These are phyloP conservation scores for Hsuehochloa calcarea DNA, from an alignment of 176 grass and related monocot species.

Conservation along the genomic window DNA sequence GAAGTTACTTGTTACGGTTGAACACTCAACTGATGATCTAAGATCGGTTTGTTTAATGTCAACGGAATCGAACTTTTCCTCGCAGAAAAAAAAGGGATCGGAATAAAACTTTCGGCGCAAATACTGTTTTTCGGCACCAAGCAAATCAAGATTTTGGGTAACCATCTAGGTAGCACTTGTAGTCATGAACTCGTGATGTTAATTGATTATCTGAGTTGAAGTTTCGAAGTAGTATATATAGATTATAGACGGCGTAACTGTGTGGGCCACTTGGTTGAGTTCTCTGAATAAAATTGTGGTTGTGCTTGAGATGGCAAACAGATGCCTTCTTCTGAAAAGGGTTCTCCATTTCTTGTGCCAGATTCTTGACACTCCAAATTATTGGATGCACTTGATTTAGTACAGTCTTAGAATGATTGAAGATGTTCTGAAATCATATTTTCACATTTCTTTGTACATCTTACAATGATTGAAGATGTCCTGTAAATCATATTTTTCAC, in stretches of 20 bases:
- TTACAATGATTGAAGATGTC: background rate
- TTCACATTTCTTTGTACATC: background rate
- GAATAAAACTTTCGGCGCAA: background rate
- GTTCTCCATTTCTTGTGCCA: background rate
- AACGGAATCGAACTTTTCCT: background rate
- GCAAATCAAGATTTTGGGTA: slow-evolving; percentile 1
- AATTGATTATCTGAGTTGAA: background rate
- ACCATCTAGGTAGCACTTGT: background rate
- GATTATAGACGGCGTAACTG: background rate
- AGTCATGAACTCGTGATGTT: background rate
- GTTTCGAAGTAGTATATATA: background rate
- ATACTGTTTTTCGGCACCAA: background rate
- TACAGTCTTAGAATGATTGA: background rate
- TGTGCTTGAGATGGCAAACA: background rate
- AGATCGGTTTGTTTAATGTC: background rate
- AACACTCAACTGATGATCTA: slow-evolving; percentile 36
- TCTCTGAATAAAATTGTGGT: background rate
- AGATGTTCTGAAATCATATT: slow-evolving; percentile 2
- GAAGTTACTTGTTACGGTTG: slow-evolving; percentile 36
- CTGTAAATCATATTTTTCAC: background rate
- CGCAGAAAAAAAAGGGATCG: background rate
- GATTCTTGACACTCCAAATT: background rate
- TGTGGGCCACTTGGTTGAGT: background rate
- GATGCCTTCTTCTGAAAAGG: background rate
- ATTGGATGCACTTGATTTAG: background rate